These are phyloP conservation scores for Puya raimondii DNA, from an alignment of 176 grass and related monocot species.

Conservation along the genomic window DNA sequence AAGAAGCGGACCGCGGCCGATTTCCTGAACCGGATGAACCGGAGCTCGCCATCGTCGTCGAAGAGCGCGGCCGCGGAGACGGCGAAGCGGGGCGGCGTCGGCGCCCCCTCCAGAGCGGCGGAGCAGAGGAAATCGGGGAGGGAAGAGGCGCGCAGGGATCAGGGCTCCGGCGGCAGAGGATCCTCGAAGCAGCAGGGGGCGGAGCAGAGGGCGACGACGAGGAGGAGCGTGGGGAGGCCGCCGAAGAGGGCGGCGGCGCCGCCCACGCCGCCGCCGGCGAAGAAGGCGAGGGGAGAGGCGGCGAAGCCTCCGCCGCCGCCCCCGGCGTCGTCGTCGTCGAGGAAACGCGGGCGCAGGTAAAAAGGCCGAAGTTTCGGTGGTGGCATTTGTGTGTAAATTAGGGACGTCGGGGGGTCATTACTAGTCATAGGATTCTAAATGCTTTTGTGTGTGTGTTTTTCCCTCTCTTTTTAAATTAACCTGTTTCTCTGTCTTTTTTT, in stretches of 20 bases:
- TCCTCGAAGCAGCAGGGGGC: slow-evolving; percentile 18
- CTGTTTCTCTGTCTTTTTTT: no score
- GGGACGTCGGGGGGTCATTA: neutral
- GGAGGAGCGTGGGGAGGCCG: slow-evolving; percentile 52
- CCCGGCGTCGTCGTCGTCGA: slow-evolving; percentile 7
- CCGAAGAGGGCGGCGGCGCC: slow-evolving; percentile 40
- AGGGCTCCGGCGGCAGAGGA: slow-evolving; percentile 21
- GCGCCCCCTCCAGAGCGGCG: slow-evolving; percentile 22
- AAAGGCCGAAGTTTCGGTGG: slow-evolving; percentile 4
- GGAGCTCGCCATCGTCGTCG: slow-evolving; percentile 24
- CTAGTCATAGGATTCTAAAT: no score
- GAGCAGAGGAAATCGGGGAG: slow-evolving; percentile 50
- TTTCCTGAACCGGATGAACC: slow-evolving; percentile 82
- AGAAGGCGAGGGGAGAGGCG: slow-evolving; percentile 46
- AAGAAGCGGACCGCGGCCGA: slow-evolving; percentile 68
- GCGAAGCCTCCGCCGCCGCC: slow-evolving; percentile 11
- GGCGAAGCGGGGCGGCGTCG: slow-evolving; percentile 22
- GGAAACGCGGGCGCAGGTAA: slow-evolving; percentile 38
- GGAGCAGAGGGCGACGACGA: slow-evolving; percentile 11
- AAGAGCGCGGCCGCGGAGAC: slow-evolving; percentile 40
- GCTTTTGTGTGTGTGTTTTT: no score
- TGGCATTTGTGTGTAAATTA: slow-evolving; percentile 23
- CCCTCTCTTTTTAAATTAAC: no score
- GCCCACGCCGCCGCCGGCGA: slow-evolving; percentile 33
- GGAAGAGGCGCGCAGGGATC: slow-evolving; percentile 36